Conservation (phyloP, 768 basidiomycete species). For the Rhodosporidiobolus odoratus region DNA sequence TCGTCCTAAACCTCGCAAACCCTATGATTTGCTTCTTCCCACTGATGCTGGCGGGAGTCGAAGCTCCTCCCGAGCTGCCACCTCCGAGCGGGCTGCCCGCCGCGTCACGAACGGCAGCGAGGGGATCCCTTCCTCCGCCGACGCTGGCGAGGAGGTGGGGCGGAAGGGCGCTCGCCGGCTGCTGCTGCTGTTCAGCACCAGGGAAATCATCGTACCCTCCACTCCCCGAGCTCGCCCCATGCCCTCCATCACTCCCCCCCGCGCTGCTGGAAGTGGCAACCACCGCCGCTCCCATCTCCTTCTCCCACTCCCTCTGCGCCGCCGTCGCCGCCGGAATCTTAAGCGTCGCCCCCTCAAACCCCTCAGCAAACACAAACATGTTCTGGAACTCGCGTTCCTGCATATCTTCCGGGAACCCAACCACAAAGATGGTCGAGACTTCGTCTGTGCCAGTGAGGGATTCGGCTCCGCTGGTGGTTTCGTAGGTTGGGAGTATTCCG, state of each 20-base stretch:
- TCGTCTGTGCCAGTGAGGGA: conserved; percentile 14
- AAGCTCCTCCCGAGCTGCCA: background rate
- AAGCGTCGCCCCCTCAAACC: conserved; percentile 94
- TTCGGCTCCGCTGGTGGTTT: background rate
- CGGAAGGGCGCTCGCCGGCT: background rate
- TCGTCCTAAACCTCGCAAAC: conserved; percentile 88
- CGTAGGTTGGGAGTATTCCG: too few species aligned
- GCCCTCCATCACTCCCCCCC: background rate
- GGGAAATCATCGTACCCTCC: background rate
- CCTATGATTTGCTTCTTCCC: conserved; percentile 84
- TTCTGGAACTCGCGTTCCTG: conserved; percentile 99
- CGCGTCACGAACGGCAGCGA: background rate
- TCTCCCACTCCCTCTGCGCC: conserved; percentile 29
- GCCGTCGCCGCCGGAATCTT: conserved; percentile 65
- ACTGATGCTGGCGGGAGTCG: background rate
- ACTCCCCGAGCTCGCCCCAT: background rate
- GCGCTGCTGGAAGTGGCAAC: background rate
- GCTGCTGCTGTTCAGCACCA: background rate
- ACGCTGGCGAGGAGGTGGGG: background rate
- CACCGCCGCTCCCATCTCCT: conserved; percentile 5
- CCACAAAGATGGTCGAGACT: conserved; percentile 61
- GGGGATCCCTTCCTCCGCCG: background rate
- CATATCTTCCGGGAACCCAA: conserved; percentile 99
- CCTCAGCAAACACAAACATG: conserved; percentile 93
- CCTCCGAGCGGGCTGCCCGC: background rate